Evolutionary conservation across 1,284 basidiomycete species (phyloP).

Genomic region (Pseudozyma thailandica): DNA sequence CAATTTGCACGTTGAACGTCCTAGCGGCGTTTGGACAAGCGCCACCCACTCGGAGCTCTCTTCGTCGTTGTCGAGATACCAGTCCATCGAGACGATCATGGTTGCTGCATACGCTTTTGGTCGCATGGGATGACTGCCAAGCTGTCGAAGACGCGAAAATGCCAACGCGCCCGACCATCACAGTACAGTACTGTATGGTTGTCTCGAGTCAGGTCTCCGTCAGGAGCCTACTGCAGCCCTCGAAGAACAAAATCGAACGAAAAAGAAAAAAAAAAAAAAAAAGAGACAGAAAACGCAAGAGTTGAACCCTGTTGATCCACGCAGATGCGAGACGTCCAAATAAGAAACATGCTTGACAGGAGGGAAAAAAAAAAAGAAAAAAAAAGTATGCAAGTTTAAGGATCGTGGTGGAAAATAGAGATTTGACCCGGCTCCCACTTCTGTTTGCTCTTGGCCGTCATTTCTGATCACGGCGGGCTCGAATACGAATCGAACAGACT

Average conservation of each 20-base stretch:
- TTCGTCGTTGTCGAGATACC: no score
- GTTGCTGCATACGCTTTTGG: no score
- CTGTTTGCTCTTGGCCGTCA: no score
- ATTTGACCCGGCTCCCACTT: no score
- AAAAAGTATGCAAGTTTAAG: no score
- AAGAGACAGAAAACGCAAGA: background rate
- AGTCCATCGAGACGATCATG: no score
- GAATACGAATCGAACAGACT: background rate
- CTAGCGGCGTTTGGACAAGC: no score
- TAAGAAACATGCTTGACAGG: background rate
- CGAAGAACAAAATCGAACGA: constrained; percentile 1
- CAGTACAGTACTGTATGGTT: background rate
- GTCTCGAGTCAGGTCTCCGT: constrained; percentile 6
- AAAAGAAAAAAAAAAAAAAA: constrained; percentile 10
- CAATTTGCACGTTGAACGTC: no score
- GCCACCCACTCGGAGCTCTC: no score
- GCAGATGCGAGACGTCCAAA: background rate
- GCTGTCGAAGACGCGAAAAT: constrained; percentile 1
- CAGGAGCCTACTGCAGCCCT: constrained; percentile 1
- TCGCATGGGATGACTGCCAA: constrained; percentile 6
- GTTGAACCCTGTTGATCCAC: constrained; percentile 10
- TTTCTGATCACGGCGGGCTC: no score
- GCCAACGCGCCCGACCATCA: no score
- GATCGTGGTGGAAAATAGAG: no score
- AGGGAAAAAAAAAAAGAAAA: background rate